phyloP scores from a whole-genome alignment of 345 rosid genomes.

The Populus alba region DNA sequence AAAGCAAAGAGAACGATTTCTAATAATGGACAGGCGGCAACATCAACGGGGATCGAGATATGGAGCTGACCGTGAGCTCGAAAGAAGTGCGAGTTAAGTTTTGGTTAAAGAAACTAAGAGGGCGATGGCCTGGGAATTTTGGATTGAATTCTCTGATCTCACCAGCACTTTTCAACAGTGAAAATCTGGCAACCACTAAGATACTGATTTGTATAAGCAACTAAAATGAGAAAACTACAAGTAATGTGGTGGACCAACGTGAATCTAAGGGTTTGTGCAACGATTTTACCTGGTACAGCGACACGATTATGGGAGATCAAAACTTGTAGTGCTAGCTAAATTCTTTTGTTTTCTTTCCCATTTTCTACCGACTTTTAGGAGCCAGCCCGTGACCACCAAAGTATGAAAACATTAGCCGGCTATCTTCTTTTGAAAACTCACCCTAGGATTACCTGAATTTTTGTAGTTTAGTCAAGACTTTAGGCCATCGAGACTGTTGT shows the following conservation, averaged over 20 bases:
- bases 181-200: background rate
- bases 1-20: background rate
- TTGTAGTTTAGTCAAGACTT: background rate
- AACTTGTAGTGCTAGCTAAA: background rate
- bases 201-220: background rate
- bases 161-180: background rate
- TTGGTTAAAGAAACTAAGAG: background rate
- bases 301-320: background rate
- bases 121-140: background rate
- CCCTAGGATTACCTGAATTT: background rate
- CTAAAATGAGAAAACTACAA: background rate
- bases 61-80: background rate
- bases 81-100: background rate
- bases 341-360: background rate
- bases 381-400: background rate
- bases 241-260: conserved; percentile 3
- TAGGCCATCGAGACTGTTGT: background rate
- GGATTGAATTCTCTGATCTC: background rate
- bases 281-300: background rate
- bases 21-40: background rate
- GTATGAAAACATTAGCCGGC: background rate
- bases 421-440: background rate
- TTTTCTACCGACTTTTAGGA: background rate
- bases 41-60: background rate
- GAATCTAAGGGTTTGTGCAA: background rate